Percentiles rank a stretch among this genome's conserved stretches.
Conservation (phyloP, 257 asterid genomes). For the Voacanga thouarsii region DNA sequence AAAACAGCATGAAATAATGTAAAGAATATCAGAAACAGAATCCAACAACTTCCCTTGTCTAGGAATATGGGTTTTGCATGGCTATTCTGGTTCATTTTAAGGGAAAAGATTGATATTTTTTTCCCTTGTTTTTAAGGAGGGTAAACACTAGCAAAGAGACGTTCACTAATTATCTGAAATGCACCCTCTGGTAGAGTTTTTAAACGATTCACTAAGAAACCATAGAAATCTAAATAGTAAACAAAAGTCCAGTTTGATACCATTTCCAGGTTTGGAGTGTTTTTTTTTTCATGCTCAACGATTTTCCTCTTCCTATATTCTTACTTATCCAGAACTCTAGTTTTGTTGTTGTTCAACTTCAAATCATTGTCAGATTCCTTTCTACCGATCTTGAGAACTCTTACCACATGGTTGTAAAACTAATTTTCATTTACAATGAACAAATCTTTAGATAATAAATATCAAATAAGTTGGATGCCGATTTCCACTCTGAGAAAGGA, state of each 20-base stretch:
- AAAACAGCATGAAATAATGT: constrained; percentile 14
- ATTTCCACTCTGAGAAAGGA: not conserved
- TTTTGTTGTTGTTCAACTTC: not conserved
- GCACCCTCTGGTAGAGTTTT: not conserved
- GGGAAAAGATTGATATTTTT: not conserved
- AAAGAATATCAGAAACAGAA: not conserved
- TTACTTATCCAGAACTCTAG: not conserved
- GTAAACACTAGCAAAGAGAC: not conserved
- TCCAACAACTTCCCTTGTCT: not conserved
- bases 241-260: not conserved
- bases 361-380: not conserved
- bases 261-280: not conserved
- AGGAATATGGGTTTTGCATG: not conserved
- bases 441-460: not conserved
- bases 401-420: not conserved
- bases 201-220: not conserved
- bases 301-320: not conserved
- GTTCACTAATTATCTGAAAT: not conserved
- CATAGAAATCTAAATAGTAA: not conserved
- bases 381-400: not conserved
- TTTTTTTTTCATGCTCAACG: not conserved
- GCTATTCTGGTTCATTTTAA: not conserved
- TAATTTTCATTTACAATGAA: not conserved
- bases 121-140: not conserved
- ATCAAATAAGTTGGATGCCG: not conserved